A percentile compares a stretch with the other conserved stretches of the same genome.
Evolutionary conservation across 2,329 filamentous ascomycete genomes (phyloP).

Genomic region (Chaetomiaceae sp.): DNA sequence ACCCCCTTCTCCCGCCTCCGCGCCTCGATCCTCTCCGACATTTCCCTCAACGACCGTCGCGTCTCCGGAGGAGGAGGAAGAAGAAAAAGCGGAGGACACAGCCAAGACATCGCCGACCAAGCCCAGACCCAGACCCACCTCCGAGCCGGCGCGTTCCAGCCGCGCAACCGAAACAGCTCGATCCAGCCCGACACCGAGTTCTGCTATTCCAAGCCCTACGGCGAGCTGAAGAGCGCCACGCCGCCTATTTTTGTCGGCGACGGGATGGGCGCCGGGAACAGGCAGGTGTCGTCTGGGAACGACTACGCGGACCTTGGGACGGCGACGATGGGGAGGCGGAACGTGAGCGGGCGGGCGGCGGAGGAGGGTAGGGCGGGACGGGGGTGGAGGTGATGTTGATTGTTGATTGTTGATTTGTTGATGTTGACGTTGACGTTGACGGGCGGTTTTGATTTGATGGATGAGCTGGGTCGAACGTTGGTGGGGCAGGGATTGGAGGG

Average conservation of each 20-base stretch:
- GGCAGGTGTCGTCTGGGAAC: slow-evolving; percentile 51
- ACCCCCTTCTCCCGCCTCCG: slow-evolving; percentile 31
- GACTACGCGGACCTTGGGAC: slow-evolving; percentile 45
- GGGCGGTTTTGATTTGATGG: not conserved
- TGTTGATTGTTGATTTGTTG: too few species aligned
- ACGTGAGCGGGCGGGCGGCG: slow-evolving; percentile 68
- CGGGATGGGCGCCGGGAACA: not conserved
- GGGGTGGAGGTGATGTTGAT: too few species aligned
- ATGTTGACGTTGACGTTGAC: too few species aligned
- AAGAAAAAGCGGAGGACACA: too few species aligned
- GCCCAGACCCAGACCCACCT: not conserved
- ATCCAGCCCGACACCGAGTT: slow-evolving; percentile 49
- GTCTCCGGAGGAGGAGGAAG: too few species aligned
- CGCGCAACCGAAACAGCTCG: slow-evolving; percentile 40
- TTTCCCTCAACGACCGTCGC: slow-evolving; percentile 42
- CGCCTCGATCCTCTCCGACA: slow-evolving; percentile 40
- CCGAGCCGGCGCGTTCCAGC: not conserved
- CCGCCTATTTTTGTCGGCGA: slow-evolving; percentile 50
- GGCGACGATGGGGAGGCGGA: slow-evolving; percentile 40
- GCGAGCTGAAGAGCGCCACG: slow-evolving; percentile 50
- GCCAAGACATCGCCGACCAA: slow-evolving; percentile 44
- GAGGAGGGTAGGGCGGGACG: slow-evolving; percentile 60
- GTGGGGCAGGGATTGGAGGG: not conserved
- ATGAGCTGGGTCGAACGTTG: too few species aligned
- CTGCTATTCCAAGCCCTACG: slow-evolving; percentile 56